phyloP scores from a whole-genome alignment of 805 yeast genomes.

The Zygoascus ofunaensis region DNA sequence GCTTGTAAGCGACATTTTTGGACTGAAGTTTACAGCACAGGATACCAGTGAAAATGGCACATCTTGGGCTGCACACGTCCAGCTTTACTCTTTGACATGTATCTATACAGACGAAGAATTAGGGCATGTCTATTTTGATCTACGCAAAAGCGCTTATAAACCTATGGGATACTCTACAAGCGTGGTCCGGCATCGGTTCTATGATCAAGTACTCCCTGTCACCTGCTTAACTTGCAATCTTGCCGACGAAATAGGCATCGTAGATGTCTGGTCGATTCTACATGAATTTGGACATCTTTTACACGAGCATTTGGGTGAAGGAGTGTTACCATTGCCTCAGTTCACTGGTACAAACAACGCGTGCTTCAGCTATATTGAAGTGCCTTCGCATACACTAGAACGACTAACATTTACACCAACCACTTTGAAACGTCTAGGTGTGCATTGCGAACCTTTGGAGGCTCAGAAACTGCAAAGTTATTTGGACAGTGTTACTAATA shows the following conservation, averaged over 20 bases:
- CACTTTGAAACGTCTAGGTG: neutral
- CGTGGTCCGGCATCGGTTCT: neutral
- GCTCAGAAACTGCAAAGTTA: neutral
- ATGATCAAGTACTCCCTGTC: neutral
- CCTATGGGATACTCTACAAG: neutral
- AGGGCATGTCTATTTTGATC: neutral
- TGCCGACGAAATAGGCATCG: neutral
- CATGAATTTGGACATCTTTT: conserved; percentile 1
- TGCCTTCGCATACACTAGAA: conserved; percentile 1
- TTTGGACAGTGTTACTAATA: neutral
- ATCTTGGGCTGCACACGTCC: neutral
- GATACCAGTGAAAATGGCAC: neutral
- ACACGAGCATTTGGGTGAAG: neutral
- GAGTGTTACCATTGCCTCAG: neutral
- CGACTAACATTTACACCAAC: neutral
- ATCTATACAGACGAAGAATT: neutral
- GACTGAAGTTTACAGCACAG: neutral
- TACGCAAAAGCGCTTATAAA: neutral
- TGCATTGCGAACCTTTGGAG: neutral
- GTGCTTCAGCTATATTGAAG: neutral
- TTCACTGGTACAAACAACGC: neutral
- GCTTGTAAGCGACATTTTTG: neutral
- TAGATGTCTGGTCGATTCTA: neutral
- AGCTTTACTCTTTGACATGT: neutral
- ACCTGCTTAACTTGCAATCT: neutral